Evolutionary conservation across 129 eudicot genomes (phyloP), one percentile per base, ranked within the genome.

Genomic region (Ambrosia trifida): DNA sequence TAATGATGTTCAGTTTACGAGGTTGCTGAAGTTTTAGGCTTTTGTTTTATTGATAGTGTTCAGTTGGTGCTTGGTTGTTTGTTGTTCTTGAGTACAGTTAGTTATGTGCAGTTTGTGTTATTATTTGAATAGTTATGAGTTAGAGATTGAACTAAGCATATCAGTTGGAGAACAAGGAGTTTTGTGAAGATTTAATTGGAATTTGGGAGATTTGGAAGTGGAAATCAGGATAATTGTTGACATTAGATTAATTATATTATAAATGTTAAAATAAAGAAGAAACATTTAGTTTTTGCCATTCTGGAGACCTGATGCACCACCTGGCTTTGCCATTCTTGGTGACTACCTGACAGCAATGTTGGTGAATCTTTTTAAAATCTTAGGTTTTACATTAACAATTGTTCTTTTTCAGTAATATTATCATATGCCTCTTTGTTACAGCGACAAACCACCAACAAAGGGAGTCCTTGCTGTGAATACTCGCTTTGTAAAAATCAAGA

Each of bases 251-350:
- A n/a, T n/a, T n/a, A n/a, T n/a, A n/a, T n/a, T n/a, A n/a, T n/a
- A n/a, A n/a, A n/a, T n/a, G n/a, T n/a, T n/a, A n/a, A n/a, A n/a
- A n/a, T n/a, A n/a, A n/a, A n/a, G n/a, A n/a, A n/a, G n/a, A n/a
- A n/a, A n/a, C n/a, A n/a, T n/a, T n/a, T n/a, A n/a, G n/a, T n/a
- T n/a, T n/a, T n/a, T n/a, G n/a, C n/a, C 94, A 71, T 95, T 95
- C 70, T 95, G 99, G 99, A 88, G 99, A 78, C 94, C 99, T 38
- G 96, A 82, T 69, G 95, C 97, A 20, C 99, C 99, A 57, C 90
- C 97, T 68, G 99, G 99, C 67, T 95, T 85, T 84, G 99, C 89
- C 75, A 82, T 86, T 65, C 97, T 95, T 14, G 99, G 97, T 19
- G 99, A 95, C 87, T 95, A 95, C 79, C 70, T 95, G 80, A 95